These are phyloP conservation scores for Gossypium laxum DNA, from an alignment of 441 rosid genomes.

Conservation along the genomic window DNA sequence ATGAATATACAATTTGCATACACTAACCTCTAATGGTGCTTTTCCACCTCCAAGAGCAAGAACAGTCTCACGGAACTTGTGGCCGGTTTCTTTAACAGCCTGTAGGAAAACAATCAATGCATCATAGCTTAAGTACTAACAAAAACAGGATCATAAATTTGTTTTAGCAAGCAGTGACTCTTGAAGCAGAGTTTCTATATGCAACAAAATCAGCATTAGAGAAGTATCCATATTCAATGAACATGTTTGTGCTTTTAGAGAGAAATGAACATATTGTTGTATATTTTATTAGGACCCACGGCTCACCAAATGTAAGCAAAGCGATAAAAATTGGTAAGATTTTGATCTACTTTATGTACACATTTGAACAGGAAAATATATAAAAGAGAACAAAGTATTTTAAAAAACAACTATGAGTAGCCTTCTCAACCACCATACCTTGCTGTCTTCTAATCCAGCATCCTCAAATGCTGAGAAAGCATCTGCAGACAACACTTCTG, in stretches of 20 bases:
- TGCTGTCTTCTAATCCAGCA: constrained; percentile 59
- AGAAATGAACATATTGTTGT: neutral
- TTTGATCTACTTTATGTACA: neutral
- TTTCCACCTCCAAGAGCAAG: constrained; percentile 96
- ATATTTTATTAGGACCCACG: neutral
- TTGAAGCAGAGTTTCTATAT: neutral
- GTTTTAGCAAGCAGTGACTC: neutral
- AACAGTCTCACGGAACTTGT: constrained; percentile 64
- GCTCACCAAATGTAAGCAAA: neutral
- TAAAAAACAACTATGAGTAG: constrained; percentile 5
- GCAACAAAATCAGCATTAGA: neutral
- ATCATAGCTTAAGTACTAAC: neutral
- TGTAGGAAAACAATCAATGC: constrained; percentile 19
- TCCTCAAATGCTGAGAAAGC: constrained; percentile 97
- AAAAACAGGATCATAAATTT: neutral
- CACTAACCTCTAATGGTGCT: constrained; percentile 62
- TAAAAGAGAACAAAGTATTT: neutral
- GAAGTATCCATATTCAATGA: neutral
- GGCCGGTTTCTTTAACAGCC: constrained; percentile 77
- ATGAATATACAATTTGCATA: neutral
- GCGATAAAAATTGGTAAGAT: neutral
- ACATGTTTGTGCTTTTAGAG: neutral
- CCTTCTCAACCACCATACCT: constrained; percentile 36
- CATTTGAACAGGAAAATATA: neutral
- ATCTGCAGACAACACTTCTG: constrained; percentile 91